Conservation (phyloP, 129 eudicot genomes). For the Heracleum sosnowskyi region DNA sequence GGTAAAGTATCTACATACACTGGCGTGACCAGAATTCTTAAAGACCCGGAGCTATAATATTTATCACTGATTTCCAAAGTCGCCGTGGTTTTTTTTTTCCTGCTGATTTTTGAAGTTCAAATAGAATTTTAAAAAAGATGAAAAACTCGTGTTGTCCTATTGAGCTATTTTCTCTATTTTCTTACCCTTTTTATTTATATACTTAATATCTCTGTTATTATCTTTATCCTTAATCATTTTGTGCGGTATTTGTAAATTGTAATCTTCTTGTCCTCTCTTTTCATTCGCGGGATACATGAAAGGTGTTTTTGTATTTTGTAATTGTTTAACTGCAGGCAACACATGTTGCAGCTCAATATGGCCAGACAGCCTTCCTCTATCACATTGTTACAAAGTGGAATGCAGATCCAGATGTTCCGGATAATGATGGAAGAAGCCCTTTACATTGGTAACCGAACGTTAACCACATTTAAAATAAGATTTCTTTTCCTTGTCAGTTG, state of each 20-base stretch:
- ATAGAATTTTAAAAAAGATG: background rate
- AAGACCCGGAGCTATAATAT: background rate
- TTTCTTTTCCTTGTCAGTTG: background rate
- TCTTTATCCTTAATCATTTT: background rate
- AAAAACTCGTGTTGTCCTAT: background rate
- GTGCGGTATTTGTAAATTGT: background rate
- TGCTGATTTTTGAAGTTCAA: background rate
- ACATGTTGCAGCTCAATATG: constrained; percentile 98
- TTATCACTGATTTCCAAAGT: background rate
- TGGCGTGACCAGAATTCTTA: background rate
- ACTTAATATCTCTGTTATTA: background rate
- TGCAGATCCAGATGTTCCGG: constrained; percentile 95
- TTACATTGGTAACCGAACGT: constrained; percentile 72
- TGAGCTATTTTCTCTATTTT: background rate
- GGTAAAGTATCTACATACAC: background rate
- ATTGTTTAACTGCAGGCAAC: constrained; percentile 50
- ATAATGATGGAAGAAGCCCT: constrained; percentile 98
- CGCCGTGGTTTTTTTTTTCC: background rate
- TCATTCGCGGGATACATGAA: background rate
- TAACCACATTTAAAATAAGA: background rate
- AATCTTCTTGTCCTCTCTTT: background rate
- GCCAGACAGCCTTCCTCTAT: constrained; percentile 93
- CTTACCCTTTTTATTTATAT: background rate
- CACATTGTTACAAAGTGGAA: constrained; percentile 92
- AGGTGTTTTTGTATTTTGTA: too few species aligned